Base-by-base conservation (phyloP, 2,329 filamentous ascomycete genomes). In the Pseudogymnoascus sp. region DNA sequence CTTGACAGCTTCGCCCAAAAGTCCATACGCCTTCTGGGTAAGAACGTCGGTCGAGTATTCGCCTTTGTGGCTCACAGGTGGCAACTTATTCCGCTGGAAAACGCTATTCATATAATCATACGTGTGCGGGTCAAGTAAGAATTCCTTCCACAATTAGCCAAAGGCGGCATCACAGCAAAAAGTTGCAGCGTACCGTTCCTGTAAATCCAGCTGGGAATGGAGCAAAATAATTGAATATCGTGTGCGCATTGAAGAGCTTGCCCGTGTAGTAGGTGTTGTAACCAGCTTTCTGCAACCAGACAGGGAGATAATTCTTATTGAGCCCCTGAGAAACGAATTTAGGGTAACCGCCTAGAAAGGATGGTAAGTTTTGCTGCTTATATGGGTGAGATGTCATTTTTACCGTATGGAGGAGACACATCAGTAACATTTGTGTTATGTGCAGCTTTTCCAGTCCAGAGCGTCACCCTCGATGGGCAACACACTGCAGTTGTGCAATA, bases 211-310 rank as follows among this genome's bases (percentile, higher is more conserved):
- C 77, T 0, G 81, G 77, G 41, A 76, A 77, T 0, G 86, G 85
- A 0, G 74, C 75, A 67, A 86, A 74, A 68, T 88, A 90, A 62
- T 87, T 89, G 0, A 77, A 67, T 1, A 81, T 75, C 0, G 75
- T 81, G 59, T 89, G 85, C 0, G 79, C 76, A 65, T 90, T 90
- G 73, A 87, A 86, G 81, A 3, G 76, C 74, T 91, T 90, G n/a
- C 85, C 88, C 0, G 82, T 83, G 66, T 90, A 90, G 67, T 88
- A 89, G 0, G 87, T 89, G 65, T 83, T 81, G 68, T 90, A 90
- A 0, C 86, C 86, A 0, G 81, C 82, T 3, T 80, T 71, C 65
- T 89, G 84, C n/a, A 91, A 72, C 86, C 87, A 90, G 0, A 90
- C 70, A 0, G 87, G 87, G 0, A 90, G 77, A 63, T 87, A 89